Evolutionary conservation across 1,284 basidiomycete species (phyloP), one percentile per base, ranked within the genome.

Genomic region (Tremellales sp.): DNA sequence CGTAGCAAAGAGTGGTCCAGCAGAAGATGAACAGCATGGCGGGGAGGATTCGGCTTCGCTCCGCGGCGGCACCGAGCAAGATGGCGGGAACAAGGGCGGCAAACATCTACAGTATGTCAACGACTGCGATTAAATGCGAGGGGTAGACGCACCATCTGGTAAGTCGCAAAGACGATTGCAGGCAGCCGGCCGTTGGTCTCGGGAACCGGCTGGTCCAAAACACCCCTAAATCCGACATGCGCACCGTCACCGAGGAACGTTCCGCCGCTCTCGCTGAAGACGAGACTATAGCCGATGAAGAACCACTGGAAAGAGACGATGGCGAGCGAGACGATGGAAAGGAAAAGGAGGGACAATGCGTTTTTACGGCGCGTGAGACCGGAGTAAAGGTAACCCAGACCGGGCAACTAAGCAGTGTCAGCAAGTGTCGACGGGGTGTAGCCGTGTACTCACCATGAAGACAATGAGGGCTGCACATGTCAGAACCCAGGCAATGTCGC

Each of bases 21-120:
- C 83, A 68, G 72, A 96, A 96, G 22, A 83, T 82, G 68, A 96
- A 86, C 25, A 94, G 77, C 81, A 93, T 86, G 19, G 89, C 85
- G 0, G 92, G 92, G 23, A 91, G 77, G 33, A 93, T 84, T 37
- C 92, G 80, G 12, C 87, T 88, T 45, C 92, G 83, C 71, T 96
- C 92, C 3, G 90, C 91, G 13, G 93, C 83, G 3, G 80, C 80
- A 46, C 78, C 79, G 49, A 81, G 74, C 23, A 78, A 65, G 45
- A 81, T 77, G 45, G 77, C 78, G 2, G 79, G 78, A 2, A 78
- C 77, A 19, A 79, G 68, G 53, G 72, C 72, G 42, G 77, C 77
- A 40, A 68, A 72, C 64, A 66, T 67, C 54, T 53, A 15, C n/a
- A 41, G n/a, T n/a, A n/a, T 11, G 45, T 40, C 24, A 52, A 33